Conservation (phyloP, 495 filamentous ascomycete species). For the Penicillium atrosanguineum region DNA sequence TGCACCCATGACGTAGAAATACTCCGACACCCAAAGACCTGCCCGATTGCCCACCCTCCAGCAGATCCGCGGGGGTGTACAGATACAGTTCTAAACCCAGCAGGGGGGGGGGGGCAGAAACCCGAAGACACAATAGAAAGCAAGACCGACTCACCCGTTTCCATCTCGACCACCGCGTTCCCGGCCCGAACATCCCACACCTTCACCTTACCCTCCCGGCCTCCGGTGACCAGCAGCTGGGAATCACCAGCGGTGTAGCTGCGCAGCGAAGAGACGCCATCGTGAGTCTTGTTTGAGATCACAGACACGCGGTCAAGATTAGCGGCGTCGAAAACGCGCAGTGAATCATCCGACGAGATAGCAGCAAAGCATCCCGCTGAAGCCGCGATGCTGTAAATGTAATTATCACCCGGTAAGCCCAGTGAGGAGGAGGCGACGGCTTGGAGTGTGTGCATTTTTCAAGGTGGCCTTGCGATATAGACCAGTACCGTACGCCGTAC, state of each 20-base stretch:
- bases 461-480: constrained; percentile 1
- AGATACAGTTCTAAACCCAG: not conserved
- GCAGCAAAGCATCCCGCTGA: constrained; percentile 41
- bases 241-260: constrained; percentile 29
- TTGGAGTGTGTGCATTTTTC: constrained; percentile 41
- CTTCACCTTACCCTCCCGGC: constrained; percentile 48
- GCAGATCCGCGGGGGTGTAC: not conserved
- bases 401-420: constrained; percentile 45
- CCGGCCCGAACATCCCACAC: constrained; percentile 45
- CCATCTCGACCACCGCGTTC: constrained; percentile 35
- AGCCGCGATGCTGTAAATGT: constrained; percentile 50
- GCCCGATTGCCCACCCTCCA: not conserved
- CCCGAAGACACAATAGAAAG: constrained; percentile 5
- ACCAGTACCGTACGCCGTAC: not conserved
- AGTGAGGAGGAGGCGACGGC: constrained; percentile 40
- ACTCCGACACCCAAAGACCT: constrained; percentile 11
- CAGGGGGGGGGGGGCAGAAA: constrained; percentile 4
- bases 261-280: constrained; percentile 46
- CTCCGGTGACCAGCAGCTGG: constrained; percentile 41
- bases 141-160: constrained; percentile 34
- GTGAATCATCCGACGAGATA: constrained; percentile 57
- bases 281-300: constrained; percentile 33
- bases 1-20: constrained; percentile 3
- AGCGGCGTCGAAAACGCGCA: constrained; percentile 47
- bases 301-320: constrained; percentile 36